These are phyloP conservation scores for Aspergillus homomorphus DNA, from an alignment of 495 filamentous ascomycete genomes.

Conservation along the genomic window DNA sequence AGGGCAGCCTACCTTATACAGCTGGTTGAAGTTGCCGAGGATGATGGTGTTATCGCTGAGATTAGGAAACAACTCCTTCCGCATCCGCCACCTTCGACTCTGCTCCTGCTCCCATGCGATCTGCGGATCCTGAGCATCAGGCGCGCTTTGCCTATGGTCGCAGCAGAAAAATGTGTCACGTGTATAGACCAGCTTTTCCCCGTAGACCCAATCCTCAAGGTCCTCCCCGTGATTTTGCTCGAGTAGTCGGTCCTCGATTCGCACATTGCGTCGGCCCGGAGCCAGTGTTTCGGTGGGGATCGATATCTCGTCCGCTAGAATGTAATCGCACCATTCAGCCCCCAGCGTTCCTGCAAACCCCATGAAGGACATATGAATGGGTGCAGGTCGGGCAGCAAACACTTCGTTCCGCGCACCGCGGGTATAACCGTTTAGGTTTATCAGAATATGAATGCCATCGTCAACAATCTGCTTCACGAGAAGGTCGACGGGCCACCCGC, in stretches of 20 bases:
- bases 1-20: slow-evolving; percentile 79
- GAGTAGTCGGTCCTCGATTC: slow-evolving; percentile 64
- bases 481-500: slow-evolving; percentile 77
- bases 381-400: slow-evolving; percentile 91
- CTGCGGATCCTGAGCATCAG: slow-evolving; percentile 59
- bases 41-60: slow-evolving; percentile 85
- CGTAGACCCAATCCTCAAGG: slow-evolving; percentile 82
- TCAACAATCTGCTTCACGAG: slow-evolving; percentile 85
- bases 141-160: slow-evolving; percentile 91
- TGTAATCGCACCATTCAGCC: slow-evolving; percentile 98
- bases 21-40: slow-evolving; percentile 96
- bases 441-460: slow-evolving; percentile 94
- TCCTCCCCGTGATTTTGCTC: slow-evolving; percentile 66
- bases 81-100: slow-evolving; percentile 82
- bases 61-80: slow-evolving; percentile 87
- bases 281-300: slow-evolving; percentile 80
- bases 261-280: slow-evolving; percentile 69
- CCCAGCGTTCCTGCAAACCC: slow-evolving; percentile 95
- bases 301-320: slow-evolving; percentile 85
- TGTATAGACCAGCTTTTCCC: slow-evolving; percentile 93
- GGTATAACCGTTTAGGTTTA: slow-evolving; percentile 98
- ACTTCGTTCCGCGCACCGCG: slow-evolving; percentile 96
- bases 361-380: slow-evolving; percentile 99
- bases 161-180: slow-evolving; percentile 99
- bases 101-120: slow-evolving; percentile 86